These are phyloP conservation scores for Leccinum uliginosum DNA, from an alignment of 768 basidiomycete genomes.

Conservation along the genomic window DNA sequence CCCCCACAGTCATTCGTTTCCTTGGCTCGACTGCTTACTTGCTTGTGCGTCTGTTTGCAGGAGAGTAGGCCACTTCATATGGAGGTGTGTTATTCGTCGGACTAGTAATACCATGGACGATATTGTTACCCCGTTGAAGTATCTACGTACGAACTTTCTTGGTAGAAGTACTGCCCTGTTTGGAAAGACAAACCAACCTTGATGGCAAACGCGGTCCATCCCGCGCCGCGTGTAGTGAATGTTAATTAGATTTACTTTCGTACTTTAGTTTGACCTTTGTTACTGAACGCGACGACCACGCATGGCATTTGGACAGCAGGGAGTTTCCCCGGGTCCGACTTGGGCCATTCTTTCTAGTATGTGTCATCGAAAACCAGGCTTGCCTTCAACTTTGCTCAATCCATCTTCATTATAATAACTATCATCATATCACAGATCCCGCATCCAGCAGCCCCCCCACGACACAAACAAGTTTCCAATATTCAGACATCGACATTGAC, in stretches of 20 bases:
- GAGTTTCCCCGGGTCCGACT: conserved; percentile 24
- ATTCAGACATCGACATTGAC: conserved; percentile 14
- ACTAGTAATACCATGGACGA: conserved; percentile 9
- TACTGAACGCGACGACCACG: not conserved
- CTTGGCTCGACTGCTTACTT: conserved; percentile 79
- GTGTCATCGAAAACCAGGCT: conserved; percentile 8
- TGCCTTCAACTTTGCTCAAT: not conserved
- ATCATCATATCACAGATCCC: conserved; percentile 13
- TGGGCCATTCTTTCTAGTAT: conserved; percentile 25
- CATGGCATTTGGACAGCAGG: not conserved
- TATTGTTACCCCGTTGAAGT: not conserved
- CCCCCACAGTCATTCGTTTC: conserved; percentile 69
- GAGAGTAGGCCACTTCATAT: conserved; percentile 49
- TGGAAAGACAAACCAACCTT: not conserved
- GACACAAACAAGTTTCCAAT: conserved; percentile 4
- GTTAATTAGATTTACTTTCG: not conserved
- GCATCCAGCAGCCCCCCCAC: conserved; percentile 18
- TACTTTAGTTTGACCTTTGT: not conserved
- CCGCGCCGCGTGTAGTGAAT: not conserved
- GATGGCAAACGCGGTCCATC: not conserved
- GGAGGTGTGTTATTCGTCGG: not conserved
- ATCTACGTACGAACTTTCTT: not conserved
- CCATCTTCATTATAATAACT: not conserved
- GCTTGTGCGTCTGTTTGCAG: conserved; percentile 81
- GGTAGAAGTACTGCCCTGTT: not conserved